These are phyloP conservation scores for Dryadomyces quercivorus DNA, from an alignment of 2,329 filamentous ascomycete genomes.

Conservation along the genomic window DNA sequence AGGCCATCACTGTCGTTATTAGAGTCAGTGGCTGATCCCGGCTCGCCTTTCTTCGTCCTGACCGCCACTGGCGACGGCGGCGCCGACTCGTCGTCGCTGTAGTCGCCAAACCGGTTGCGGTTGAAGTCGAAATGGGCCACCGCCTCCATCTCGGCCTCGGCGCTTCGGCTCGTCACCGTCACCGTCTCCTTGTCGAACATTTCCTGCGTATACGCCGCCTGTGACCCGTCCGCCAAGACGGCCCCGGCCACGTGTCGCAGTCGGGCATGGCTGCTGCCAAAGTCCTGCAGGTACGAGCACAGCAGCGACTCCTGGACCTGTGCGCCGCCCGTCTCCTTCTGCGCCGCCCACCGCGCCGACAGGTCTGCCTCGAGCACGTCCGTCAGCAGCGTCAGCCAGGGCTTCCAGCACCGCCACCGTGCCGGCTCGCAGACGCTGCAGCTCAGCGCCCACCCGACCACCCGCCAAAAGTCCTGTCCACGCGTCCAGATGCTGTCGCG, in stretches of 20 bases:
- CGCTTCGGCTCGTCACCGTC: not conserved
- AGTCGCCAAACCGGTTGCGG: slow-evolving; percentile 48
- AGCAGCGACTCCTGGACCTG: slow-evolving; percentile 44
- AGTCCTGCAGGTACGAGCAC: slow-evolving; percentile 41
- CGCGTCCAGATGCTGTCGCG: slow-evolving; percentile 57
- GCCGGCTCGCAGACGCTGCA: slow-evolving; percentile 63
- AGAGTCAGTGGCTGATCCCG: not conserved
- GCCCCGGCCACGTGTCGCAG: slow-evolving; percentile 49
- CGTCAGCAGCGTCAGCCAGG: slow-evolving; percentile 70
- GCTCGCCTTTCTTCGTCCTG: slow-evolving; percentile 1
- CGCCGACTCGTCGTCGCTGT: slow-evolving; percentile 42
- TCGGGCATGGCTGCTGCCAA: slow-evolving; percentile 31
- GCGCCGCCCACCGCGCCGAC: slow-evolving; percentile 35
- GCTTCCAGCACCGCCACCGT: slow-evolving; percentile 71
- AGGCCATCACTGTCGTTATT: slow-evolving; percentile 16
- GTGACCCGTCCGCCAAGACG: slow-evolving; percentile 52
- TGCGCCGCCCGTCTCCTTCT: slow-evolving; percentile 1
- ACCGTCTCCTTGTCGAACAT: slow-evolving; percentile 54
- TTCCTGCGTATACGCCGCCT: slow-evolving; percentile 45
- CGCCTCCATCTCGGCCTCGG: slow-evolving; percentile 22
- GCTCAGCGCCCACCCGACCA: slow-evolving; percentile 86
- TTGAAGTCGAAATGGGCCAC: slow-evolving; percentile 38
- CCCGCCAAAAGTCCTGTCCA: slow-evolving; percentile 81
- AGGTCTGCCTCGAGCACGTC: slow-evolving; percentile 66
- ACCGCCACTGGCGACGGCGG: slow-evolving; percentile 30